Percentiles rank a stretch among this genome's conserved stretches.
These are phyloP conservation scores for Crassisporium funariophilum DNA, from an alignment of 768 basidiomycete species.

Conservation along the genomic window DNA sequence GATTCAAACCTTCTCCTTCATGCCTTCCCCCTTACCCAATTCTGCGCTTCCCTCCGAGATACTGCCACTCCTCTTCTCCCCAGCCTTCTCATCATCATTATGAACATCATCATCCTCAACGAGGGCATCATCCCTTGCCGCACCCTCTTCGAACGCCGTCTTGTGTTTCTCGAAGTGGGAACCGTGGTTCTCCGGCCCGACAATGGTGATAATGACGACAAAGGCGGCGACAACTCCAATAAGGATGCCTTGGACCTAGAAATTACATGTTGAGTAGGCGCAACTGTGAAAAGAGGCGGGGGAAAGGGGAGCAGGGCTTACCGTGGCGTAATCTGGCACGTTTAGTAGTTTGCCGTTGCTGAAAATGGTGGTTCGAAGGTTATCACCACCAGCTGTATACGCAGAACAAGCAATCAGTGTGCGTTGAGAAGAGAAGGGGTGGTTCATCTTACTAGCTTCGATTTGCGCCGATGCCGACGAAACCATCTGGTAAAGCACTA, in stretches of 20 bases:
- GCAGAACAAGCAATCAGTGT: not conserved
- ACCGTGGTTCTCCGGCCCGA: slow-evolving; percentile 79
- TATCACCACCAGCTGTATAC: slow-evolving; percentile 60
- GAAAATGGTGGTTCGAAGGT: slow-evolving; percentile 52
- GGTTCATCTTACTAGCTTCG: slow-evolving; percentile 57
- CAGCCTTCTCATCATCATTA: too few relatives aligned
- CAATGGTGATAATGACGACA: slow-evolving; percentile 69
- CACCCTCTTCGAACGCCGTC: slow-evolving; percentile 79
- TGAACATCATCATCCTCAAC: slow-evolving; percentile 11
- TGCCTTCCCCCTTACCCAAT: too few relatives aligned
- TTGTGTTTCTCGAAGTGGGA: slow-evolving; percentile 85
- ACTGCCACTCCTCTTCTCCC: not conserved
- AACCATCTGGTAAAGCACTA: slow-evolving; percentile 45
- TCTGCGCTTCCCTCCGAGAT: too few relatives aligned
- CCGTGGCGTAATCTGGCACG: slow-evolving; percentile 68
- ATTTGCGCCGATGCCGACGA: slow-evolving; percentile 79
- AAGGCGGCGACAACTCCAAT: slow-evolving; percentile 82
- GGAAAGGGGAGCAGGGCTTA: slow-evolving; percentile 17
- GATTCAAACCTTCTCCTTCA: too few relatives aligned
- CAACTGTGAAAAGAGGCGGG: not conserved
- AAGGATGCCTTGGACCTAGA: slow-evolving; percentile 81
- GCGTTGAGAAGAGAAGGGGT: not conserved
- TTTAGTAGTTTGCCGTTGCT: slow-evolving; percentile 40
- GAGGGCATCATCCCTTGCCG: slow-evolving; percentile 44
- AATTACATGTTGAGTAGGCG: not conserved